Base-by-base conservation (phyloP, 805 yeast species). In the Wickerhamiella siamensis region DNA sequence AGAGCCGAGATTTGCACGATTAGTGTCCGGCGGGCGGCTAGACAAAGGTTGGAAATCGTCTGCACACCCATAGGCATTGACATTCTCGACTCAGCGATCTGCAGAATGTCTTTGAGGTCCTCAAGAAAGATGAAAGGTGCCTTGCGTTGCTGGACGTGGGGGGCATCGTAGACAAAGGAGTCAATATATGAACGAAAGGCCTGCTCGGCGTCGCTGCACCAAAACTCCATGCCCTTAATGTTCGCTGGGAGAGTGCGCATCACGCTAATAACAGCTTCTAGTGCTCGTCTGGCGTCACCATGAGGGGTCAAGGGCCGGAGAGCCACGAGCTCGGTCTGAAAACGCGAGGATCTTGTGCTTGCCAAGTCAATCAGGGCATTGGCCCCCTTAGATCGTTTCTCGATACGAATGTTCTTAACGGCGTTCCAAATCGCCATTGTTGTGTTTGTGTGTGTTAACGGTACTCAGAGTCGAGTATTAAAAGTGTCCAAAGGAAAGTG, bases 61-160 rank as follows among this genome's bases (percentile, higher is more conserved):
- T 29, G 17, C 6, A 42, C 39, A 21, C 47, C 47, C 34, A 43
- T 24, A 3, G 32, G 29, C 34, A 39, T 39, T 16, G 43, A 41
- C 21, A 40, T 26, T 19, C 37, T 26, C 10, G 38, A 33, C 18
- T 44, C 47, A 24, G 39, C 41, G 33, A 40, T 33, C 19, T 19
- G 31, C 16, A 44, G 37, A 27, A 42, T 38, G 17, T 44, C 47
- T 17, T 39, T 40, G 15, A 39, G 27, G 26, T 44, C 47, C 5
- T 39, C 41, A 9, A 44, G 18, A 15, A 33, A 42, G 10, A 31
- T 27, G 19, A 44, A 42, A 6, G 47, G 47, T 5, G 47, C 45
- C 41, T 39, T 39, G 21, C 24, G 45, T 10, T 39, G 38, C 21
- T 37, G 31, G 8, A 41, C 33, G 12, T 40, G 21, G 8, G 42